A percentile compares a stretch with the other conserved stretches of the same genome.
These are phyloP conservation scores for Arabidopsis arenosa DNA, from an alignment of 345 rosid genomes.

Conservation along the genomic window DNA sequence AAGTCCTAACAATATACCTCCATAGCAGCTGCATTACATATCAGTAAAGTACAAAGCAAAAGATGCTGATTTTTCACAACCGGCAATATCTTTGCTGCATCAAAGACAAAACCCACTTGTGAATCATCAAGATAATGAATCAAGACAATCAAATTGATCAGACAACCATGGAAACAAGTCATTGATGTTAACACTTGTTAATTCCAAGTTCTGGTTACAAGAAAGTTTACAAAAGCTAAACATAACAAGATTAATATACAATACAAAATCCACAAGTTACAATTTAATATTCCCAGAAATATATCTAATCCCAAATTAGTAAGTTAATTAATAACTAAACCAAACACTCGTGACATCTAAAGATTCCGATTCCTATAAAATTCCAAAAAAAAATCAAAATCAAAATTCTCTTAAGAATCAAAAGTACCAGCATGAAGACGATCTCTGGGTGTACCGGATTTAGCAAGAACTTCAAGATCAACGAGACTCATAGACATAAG, in stretches of 20 bases:
- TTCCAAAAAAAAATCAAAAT: not conserved
- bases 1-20: conserved; percentile 57
- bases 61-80: conserved; percentile 88
- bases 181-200: not conserved
- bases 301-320: not conserved
- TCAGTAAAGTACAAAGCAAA: conserved; percentile 84
- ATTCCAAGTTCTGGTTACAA: not conserved
- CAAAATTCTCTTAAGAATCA: not conserved
- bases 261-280: not conserved
- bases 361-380: not conserved
- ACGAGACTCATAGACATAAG: conserved; percentile 95
- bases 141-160: not conserved
- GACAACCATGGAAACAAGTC: not conserved
- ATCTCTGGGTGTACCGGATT: conserved; percentile 80
- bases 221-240: not conserved
- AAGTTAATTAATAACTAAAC: not conserved
- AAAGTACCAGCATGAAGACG: conserved; percentile 67
- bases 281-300: not conserved
- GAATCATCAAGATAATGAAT: not conserved
- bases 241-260: not conserved
- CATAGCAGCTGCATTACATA: conserved; percentile 97
- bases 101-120: not conserved
- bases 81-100: conserved; percentile 77
- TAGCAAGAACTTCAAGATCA: conserved; percentile 93
- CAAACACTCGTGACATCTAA: not conserved